These are phyloP conservation scores for Biscogniauxia mediterranea DNA, from an alignment of 2,329 filamentous ascomycete genomes.

Conservation along the genomic window DNA sequence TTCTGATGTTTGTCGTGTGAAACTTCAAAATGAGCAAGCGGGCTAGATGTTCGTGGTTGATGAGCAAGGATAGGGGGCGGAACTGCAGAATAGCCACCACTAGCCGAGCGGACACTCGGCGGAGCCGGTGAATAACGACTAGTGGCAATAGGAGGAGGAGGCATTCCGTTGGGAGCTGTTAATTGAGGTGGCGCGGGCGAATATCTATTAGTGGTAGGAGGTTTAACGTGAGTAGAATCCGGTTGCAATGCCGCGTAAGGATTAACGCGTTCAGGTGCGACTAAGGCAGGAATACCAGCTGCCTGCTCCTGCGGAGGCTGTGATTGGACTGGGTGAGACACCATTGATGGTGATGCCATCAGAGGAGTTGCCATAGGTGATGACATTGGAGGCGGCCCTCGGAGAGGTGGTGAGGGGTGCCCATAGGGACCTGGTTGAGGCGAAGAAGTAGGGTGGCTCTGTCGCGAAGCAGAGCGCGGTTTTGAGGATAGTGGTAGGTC, in stretches of 20 bases:
- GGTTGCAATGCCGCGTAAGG: slow-evolving; percentile 52
- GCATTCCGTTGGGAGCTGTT: slow-evolving; percentile 39
- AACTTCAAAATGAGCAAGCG: slow-evolving; percentile 62
- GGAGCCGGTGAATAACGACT: slow-evolving; percentile 57
- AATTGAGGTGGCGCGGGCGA: slow-evolving; percentile 55
- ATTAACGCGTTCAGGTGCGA: slow-evolving; percentile 51
- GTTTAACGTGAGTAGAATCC: slow-evolving; percentile 26
- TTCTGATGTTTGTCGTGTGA: slow-evolving; percentile 40
- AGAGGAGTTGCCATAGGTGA: slow-evolving; percentile 15
- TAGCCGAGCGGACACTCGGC: slow-evolving; percentile 38
- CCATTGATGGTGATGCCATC: slow-evolving; percentile 5
- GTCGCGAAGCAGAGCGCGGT: slow-evolving; percentile 59
- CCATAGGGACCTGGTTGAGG: slow-evolving; percentile 36
- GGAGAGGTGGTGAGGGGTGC: slow-evolving; percentile 34
- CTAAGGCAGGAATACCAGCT: slow-evolving; percentile 40
- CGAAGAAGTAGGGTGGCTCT: slow-evolving; percentile 46
- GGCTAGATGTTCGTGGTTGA: slow-evolving; percentile 64
- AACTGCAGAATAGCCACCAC: slow-evolving; percentile 40
- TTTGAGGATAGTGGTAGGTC: slow-evolving; percentile 66
- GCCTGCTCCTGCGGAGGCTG: slow-evolving; percentile 27
- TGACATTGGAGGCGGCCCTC: slow-evolving; percentile 24
- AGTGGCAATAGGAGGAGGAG: slow-evolving; percentile 36
- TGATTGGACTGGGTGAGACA: slow-evolving; percentile 10
- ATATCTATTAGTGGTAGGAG: slow-evolving; percentile 50
- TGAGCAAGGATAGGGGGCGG: slow-evolving; percentile 53